Conservation (phyloP, 495 filamentous ascomycete species). For the Aspergillus sparsus region DNA sequence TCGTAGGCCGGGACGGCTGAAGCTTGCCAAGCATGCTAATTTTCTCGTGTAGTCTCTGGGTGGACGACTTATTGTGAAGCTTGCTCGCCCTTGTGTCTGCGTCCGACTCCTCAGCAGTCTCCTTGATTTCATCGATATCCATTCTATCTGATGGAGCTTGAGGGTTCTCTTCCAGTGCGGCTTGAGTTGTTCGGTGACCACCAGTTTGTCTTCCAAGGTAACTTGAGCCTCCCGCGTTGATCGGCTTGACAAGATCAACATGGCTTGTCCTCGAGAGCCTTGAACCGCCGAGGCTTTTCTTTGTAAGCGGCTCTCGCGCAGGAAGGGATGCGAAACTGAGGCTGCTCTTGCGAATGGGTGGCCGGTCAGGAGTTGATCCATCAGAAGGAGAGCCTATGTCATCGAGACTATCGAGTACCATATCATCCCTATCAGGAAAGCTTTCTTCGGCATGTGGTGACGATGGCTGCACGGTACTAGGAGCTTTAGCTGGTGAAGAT, state of each 20-base stretch:
- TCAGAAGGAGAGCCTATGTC: conserved; percentile 63
- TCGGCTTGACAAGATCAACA: conserved; percentile 62
- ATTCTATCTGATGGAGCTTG: conserved; percentile 52
- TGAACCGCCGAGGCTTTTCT: conserved; percentile 75
- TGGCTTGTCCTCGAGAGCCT: conserved; percentile 77
- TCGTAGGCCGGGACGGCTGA: conserved; percentile 68
- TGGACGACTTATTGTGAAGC: conserved; percentile 83
- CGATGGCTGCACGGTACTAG: conserved; percentile 10
- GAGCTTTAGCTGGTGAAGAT: conserved; percentile 28
- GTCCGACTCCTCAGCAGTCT: conserved; percentile 39
- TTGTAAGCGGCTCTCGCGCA: conserved; percentile 80
- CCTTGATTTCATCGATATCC: conserved; percentile 59
- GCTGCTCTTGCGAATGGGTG: conserved; percentile 84
- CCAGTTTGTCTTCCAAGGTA: conserved; percentile 58
- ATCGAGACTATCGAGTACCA: conserved; percentile 52
- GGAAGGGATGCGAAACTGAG: conserved; percentile 90
- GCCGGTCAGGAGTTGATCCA: conserved; percentile 60
- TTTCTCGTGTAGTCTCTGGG: conserved; percentile 85
- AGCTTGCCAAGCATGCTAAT: conserved; percentile 90
- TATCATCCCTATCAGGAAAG: conserved; percentile 48
- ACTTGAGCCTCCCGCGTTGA: conserved; percentile 44
- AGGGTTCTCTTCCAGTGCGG: conserved; percentile 35
- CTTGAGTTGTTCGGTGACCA: conserved; percentile 40
- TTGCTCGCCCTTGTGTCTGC: conserved; percentile 44
- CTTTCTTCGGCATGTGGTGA: conserved; percentile 29